Base-by-base conservation (phyloP, 805 yeast species). In the Wickerhamia fluorescens region DNA sequence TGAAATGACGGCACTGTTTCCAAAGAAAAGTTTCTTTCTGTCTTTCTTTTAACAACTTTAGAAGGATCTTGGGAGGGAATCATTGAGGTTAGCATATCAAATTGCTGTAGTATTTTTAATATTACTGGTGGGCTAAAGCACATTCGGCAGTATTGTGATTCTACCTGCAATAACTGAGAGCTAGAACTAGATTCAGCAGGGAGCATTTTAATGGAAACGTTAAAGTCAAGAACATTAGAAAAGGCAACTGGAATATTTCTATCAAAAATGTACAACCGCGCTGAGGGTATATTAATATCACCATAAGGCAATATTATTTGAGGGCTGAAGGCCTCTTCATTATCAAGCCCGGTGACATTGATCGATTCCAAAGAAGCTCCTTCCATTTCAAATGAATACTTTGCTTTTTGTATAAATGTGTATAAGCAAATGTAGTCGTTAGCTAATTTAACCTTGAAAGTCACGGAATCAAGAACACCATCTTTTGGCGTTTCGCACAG, bases 101-200 rank as follows among this genome's bases (percentile, higher is more conserved):
- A 33, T 14, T 53, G 24, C 36, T 59, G 56, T 3, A 71, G 29
- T 2, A 68, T 23, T 25, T 58, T 57, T 6, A 68, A 56, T 5
- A 75, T 35, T 0, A 71, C 59, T 6, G 58, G 56, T 0, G 85
- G 75, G 29, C 75, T 73, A 20, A 80, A 45, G 34, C 76, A 71
- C 3, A 78, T 39, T 23, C 87, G 62, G 29, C 74, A 73, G 42
- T 70, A 69, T 4, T 73, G 66, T 3, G 84, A 75, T 29, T 68
- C 75, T 1, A 80, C 47, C 36, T 76, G 78, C 3, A 79, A 52
- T 1, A 73, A 61, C 33, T 68, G 73, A 2, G 57, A 42, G 2
- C 40, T 17, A 10, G 44, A 35, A 1, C 38, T 42, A 0, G 38
- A 39, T 4, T 48, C 55, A 6, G 45, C 25, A 21, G 51, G 60